These are phyloP conservation scores for Fusarium newnesense DNA, from an alignment of 2,329 filamentous ascomycete genomes.

Conservation along the genomic window DNA sequence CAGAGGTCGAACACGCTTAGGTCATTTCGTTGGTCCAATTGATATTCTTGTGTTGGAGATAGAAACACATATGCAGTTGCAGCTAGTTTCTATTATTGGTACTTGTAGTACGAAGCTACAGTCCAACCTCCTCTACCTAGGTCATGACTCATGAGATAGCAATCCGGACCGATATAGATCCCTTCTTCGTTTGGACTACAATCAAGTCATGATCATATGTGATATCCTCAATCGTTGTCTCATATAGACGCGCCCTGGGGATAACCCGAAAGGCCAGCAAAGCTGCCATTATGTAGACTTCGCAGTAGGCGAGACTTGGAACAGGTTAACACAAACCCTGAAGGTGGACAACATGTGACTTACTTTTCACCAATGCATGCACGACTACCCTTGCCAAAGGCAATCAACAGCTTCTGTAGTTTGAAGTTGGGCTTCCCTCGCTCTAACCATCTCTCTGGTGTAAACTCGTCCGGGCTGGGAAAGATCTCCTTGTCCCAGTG, in stretches of 20 bases:
- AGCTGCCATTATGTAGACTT: constrained; percentile 30
- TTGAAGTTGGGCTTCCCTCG: constrained; percentile 41
- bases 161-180: constrained; percentile 23
- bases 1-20: constrained; percentile 33
- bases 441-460: constrained; percentile 46
- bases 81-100: background rate
- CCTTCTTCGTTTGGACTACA: constrained; percentile 37
- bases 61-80: rapidly evolving
- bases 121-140: background rate
- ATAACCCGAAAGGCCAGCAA: constrained; percentile 24
- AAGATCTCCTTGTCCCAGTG: constrained; percentile 48
- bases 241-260: constrained; percentile 19
- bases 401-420: constrained; percentile 35
- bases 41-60: background rate
- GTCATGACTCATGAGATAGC: background rate
- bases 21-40: rapidly evolving
- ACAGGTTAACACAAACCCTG: background rate
- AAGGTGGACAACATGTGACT: background rate
- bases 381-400: constrained; percentile 36
- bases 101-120: too few species aligned
- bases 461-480: constrained; percentile 47
- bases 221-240: constrained; percentile 32
- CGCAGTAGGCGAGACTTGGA: constrained; percentile 31
- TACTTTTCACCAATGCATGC: constrained; percentile 40
- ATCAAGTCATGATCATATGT: constrained; percentile 38